A percentile compares a stretch with the other conserved stretches of the same genome.
phyloP scores from a whole-genome alignment of 768 basidiomycete species.

The Leucocoprinus birnbaumii region DNA sequence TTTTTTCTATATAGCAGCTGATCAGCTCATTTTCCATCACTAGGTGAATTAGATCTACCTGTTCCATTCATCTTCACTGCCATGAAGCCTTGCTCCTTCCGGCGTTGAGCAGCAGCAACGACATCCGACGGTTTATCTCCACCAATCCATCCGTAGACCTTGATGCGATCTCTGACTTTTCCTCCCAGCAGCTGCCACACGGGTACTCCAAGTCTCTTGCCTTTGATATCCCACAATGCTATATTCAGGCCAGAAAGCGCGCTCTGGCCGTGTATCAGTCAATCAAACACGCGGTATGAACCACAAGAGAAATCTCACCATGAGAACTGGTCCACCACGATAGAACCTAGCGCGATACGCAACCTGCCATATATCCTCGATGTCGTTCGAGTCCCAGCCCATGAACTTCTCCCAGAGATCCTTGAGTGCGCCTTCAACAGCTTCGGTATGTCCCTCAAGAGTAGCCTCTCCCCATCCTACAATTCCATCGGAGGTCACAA shows the following conservation, averaged over 20 bases:
- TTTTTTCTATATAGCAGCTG: conserved; percentile 19
- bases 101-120: conserved; percentile 43
- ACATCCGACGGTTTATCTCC: conserved; percentile 55
- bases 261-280: no score
- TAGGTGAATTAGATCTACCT: conserved; percentile 27
- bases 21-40: not conserved
- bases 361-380: conserved; percentile 72
- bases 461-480: conserved; percentile 79
- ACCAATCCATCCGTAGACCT: conserved; percentile 61
- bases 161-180: conserved; percentile 56
- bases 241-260: conserved; percentile 64
- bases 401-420: conserved; percentile 61
- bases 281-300: not conserved
- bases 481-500: conserved; percentile 59
- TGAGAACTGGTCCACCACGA: conserved; percentile 67
- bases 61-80: conserved; percentile 75
- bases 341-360: conserved; percentile 71
- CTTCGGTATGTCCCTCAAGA: conserved; percentile 72
- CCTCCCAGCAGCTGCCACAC: conserved; percentile 70
- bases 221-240: conserved; percentile 76
- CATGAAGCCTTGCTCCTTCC: conserved; percentile 63
- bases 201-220: conserved; percentile 67
- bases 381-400: conserved; percentile 59
- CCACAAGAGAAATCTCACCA: no score
- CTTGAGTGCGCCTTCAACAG: conserved; percentile 62